These are phyloP conservation scores for Macrophomina tecta DNA, from an alignment of 2,329 filamentous ascomycete genomes.

Conservation along the genomic window DNA sequence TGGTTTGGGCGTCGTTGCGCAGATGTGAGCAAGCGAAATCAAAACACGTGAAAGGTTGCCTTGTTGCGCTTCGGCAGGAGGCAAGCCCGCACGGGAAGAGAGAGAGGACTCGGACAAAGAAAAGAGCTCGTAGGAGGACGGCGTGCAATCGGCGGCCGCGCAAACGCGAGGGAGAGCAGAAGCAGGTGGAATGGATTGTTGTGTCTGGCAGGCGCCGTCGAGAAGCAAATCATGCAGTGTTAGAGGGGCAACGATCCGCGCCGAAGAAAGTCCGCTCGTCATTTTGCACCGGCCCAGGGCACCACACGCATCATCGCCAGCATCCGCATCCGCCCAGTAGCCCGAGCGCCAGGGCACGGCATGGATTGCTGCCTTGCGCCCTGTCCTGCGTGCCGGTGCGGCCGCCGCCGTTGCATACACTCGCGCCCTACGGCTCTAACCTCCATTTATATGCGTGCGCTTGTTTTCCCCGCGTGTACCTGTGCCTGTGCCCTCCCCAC, in stretches of 20 bases:
- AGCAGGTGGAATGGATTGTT: slow-evolving; percentile 25
- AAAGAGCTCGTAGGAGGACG: slow-evolving; percentile 22
- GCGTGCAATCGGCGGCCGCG: slow-evolving; percentile 9
- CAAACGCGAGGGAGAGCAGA: slow-evolving; percentile 22
- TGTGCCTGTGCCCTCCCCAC: slow-evolving; percentile 15
- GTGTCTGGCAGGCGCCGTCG: slow-evolving; percentile 26
- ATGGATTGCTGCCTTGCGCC: neutral
- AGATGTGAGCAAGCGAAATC: slow-evolving; percentile 34
- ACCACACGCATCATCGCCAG: neutral
- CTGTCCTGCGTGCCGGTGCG: neutral
- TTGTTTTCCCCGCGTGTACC: neutral
- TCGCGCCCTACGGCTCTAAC: slow-evolving; percentile 2
- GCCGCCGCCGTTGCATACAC: slow-evolving; percentile 11
- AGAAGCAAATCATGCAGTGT: slow-evolving; percentile 25
- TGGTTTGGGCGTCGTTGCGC: slow-evolving; percentile 38
- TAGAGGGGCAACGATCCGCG: slow-evolving; percentile 23
- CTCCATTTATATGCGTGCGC: neutral
- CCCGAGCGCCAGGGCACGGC: neutral
- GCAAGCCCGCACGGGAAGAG: slow-evolving; percentile 19
- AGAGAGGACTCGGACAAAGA: slow-evolving; percentile 25
- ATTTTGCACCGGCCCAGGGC: neutral
- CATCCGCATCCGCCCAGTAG: slow-evolving; percentile 9
- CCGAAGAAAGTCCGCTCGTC: slow-evolving; percentile 10
- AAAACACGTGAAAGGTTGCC: slow-evolving; percentile 45
- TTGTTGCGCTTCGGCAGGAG: slow-evolving; percentile 8